Evolutionary conservation across 768 basidiomycete species (phyloP).

Genomic region (Termitomyces sp.): DNA sequence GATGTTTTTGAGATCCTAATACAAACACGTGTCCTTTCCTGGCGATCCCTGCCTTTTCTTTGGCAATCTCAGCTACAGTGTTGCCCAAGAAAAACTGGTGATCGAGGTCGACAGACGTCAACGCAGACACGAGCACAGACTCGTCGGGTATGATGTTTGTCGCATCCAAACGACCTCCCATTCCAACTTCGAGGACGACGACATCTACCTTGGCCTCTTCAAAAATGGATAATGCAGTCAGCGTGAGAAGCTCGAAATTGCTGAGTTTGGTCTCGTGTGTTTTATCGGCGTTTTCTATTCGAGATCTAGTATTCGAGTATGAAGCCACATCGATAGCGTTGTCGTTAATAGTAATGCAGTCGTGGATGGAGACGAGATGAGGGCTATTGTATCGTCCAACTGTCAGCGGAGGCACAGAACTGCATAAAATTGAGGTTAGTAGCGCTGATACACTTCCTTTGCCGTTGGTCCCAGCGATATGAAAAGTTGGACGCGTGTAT

Average conservation of each 20-base stretch:
- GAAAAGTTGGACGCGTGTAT: conserved; percentile 78
- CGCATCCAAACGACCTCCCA: conserved; percentile 91
- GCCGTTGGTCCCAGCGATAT: conserved; percentile 95
- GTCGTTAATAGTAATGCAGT: conserved; percentile 71
- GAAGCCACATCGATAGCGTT: conserved; percentile 40
- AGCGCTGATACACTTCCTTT: conserved; percentile 92
- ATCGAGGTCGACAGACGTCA: conserved; percentile 89
- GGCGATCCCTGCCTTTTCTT: conserved; percentile 82
- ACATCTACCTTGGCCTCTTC: conserved; percentile 70
- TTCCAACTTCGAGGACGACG: conserved; percentile 87
- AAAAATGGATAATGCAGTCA: conserved; percentile 77
- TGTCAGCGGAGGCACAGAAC: conserved; percentile 49
- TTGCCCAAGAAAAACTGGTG: conserved; percentile 88
- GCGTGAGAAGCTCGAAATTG: conserved; percentile 82
- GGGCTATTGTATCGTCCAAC: conserved; percentile 92
- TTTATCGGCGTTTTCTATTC: conserved; percentile 47
- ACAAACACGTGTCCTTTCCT: conserved; percentile 60
- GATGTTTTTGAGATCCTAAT: conserved; percentile 58
- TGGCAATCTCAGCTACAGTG: conserved; percentile 69
- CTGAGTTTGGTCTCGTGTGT: conserved; percentile 47
- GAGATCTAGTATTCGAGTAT: conserved; percentile 44
- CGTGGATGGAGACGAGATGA: conserved; percentile 75
- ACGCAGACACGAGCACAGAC: conserved; percentile 68
- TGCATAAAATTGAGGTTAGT: conserved; percentile 68
- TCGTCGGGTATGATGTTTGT: conserved; percentile 84